Evolutionary conservation across 306 rosid genomes (phyloP), one percentile per base, ranked within the genome.

Genomic region (Cajanus cajan): DNA sequence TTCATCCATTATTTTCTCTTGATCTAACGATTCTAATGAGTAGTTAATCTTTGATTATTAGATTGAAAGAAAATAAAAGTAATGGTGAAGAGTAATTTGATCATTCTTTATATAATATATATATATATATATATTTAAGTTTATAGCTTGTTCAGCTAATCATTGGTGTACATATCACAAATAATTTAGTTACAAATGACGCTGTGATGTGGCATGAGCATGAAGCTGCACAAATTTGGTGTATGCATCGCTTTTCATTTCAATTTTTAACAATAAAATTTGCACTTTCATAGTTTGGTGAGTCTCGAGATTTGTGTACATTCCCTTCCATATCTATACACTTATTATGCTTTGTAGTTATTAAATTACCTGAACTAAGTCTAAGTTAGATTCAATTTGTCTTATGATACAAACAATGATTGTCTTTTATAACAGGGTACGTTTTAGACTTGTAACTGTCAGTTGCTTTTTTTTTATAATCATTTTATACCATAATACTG

Each of bases 141-240:
- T 71, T 41, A 37, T 40, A 57, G 24, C 81, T 41, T 81, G 48
- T 69, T 63, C 69, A 59, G 82, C 68, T 68, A 73, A 57, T 71
- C 36, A 63, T 54, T 81, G 41, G 71, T 54, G 62, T 78, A 74
- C 82, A 71, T 74, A 71, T 70, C 80, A 54, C 71, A 62, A n/a
- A 74, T 48, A 64, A 84, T 78, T 22, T 24, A n/a, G 68, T 73
- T 74, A 57, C 68, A 22, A 44, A 40, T 15, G 71, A 70, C 33
- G 14, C 55, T 64, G 65, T 48, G 7, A 18, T 51, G 22, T 33
- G 76, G 52, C 33, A 14, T 4, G 70, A 44, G 62, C 78, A 5
- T 55, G 59, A 57, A 15, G 40, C 54, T 67, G 68, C 34, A 47
- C 45, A 51, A n/a, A 43, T 62, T 40, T 25, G 83, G 84, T 78